Evolutionary conservation across 371 early-diverging fungal species (phyloP), one percentile per base, ranked within the genome.

Genomic region (Actinomortierella wolfii): DNA sequence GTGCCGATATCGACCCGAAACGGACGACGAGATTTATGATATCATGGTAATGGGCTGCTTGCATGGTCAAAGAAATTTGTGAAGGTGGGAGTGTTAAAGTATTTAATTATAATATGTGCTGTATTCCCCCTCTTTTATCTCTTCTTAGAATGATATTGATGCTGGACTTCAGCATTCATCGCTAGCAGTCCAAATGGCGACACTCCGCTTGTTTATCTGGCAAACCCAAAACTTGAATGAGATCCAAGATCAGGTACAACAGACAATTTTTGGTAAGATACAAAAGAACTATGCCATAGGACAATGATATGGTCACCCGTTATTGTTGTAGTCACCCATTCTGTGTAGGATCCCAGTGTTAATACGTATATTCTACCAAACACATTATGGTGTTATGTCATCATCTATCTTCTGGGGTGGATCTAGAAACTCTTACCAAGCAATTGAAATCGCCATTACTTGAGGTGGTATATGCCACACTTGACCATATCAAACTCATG

Each of bases 141-240:
- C 7, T 34, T 34, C 34, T 34, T 54, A 70, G 71, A 70, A 70
- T 20, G 59, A 65, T 40, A 49, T 65, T 1, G 71, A 70, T 23
- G 71, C 61, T 41, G 71, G 71, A 0, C 25, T 70, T 1, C 65
- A 65, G 49, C 48, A 55, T n/a, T 17, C 65, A 0, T 70, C 71
- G 5, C 44, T 54, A 11, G 71, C 65, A 24, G 65, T 65, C 9
- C 71, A 70, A 54, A 61, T 70, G 58, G 60, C 71, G 1, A 70
- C 71, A n/a, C 20, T 70, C 17, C 46, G 59, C 29, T 29, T 70
- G 8, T 70, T 70, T 51, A 64, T 70, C 23, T 70, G 71, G 71
- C 43, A 64, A 20, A 57, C 61, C 20, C 71, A 70, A 23, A 65
- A 70, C 34, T 28, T 70, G 51, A 17, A 28, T 18, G 71, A 70